Conservation (phyloP, 2,329 filamentous ascomycete genomes). For the Trichoderma sp. region DNA sequence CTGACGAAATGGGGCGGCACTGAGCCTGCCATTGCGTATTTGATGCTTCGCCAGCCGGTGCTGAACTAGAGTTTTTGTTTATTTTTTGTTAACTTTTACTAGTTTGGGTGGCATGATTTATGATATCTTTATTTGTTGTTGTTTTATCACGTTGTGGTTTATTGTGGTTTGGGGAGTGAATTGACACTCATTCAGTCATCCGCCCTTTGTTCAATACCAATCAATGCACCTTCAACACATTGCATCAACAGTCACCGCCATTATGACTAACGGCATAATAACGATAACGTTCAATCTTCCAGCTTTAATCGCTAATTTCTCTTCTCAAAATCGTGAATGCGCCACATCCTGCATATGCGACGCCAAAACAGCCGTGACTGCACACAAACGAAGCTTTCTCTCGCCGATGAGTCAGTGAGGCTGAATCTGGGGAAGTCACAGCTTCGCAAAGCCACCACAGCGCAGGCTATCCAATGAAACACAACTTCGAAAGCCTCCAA, state of each 20-base stretch:
- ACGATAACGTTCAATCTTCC: neutral
- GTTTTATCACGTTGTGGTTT: neutral
- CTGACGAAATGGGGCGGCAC: conserved; percentile 32
- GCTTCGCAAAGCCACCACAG: neutral
- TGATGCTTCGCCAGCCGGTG: conserved; percentile 28
- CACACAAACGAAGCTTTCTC: neutral
- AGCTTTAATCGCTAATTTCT: neutral
- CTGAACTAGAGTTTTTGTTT: neutral
- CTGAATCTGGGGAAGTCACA: conserved; percentile 7
- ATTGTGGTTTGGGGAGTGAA: neutral
- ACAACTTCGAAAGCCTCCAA: neutral
- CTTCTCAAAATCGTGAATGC: neutral
- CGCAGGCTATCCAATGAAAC: neutral
- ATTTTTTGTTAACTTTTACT: no score
- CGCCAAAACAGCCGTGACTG: neutral
- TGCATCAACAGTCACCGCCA: neutral
- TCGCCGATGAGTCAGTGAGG: conserved; percentile 17
- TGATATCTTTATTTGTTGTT: neutral
- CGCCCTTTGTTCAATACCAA: neutral
- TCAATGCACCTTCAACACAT: neutral
- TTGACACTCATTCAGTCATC: neutral
- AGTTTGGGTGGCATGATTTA: neutral
- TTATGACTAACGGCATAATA: neutral
- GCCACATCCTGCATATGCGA: neutral
- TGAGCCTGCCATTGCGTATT: conserved; percentile 18